Conservation (phyloP, 495 filamentous ascomycete genomes). For the Xylaria cubensis region DNA sequence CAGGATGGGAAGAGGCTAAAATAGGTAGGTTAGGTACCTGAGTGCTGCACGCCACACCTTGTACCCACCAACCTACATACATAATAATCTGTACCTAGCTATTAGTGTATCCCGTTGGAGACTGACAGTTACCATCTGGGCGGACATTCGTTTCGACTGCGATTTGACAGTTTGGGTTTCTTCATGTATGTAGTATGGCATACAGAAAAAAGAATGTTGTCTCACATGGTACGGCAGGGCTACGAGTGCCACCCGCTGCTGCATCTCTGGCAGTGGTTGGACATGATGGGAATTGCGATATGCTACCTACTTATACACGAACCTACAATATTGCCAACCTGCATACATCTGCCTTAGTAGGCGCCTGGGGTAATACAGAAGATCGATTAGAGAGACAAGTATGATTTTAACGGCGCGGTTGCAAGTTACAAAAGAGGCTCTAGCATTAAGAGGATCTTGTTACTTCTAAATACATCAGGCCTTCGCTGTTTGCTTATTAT, state of each 20-base stretch:
- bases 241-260: conserved; percentile 12
- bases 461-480: not conserved
- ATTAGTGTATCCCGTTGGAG: not conserved
- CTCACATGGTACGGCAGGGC: conserved; percentile 24
- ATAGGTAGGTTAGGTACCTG: conserved; percentile 3
- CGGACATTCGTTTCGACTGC: not conserved
- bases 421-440: not conserved
- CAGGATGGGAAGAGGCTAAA: conserved; percentile 17
- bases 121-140: not conserved
- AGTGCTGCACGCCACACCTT: not conserved
- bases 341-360: not conserved
- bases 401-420: not conserved
- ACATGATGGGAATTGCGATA: not conserved
- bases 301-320: not conserved
- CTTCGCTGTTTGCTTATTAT: not conserved
- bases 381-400: not conserved
- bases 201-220: conserved; percentile 7
- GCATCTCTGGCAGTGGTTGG: conserved; percentile 7
- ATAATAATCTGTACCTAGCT: not conserved
- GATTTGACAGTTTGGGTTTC: conserved; percentile 8
- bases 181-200: conserved; percentile 1
- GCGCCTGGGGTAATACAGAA: not conserved
- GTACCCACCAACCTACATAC: not conserved
- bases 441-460: not conserved
- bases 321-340: not conserved